These are phyloP conservation scores for Calonectria honghensis DNA, from an alignment of 2,329 filamentous ascomycete species.

Conservation along the genomic window DNA sequence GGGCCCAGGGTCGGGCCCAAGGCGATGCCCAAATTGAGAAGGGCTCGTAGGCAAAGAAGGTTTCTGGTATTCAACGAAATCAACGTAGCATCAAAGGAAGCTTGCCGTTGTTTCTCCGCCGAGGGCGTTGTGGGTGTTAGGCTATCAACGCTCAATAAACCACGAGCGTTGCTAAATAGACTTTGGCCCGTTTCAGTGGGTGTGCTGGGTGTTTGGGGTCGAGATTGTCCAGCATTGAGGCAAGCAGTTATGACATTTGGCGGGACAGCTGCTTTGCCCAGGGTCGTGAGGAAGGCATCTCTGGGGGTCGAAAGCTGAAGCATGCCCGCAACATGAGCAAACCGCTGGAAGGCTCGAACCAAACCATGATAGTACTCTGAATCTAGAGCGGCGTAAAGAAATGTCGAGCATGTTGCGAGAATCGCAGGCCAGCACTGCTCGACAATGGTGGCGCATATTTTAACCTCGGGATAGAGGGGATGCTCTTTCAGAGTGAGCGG, in stretches of 20 bases:
- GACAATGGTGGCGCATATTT: conserved; percentile 87
- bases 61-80: conserved; percentile 89
- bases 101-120: conserved; percentile 75
- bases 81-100: conserved; percentile 72
- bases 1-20: conserved; percentile 89
- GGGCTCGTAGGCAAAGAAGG: conserved; percentile 89
- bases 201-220: conserved; percentile 66
- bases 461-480: conserved; percentile 81
- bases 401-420: conserved; percentile 95
- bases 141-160: conserved; percentile 83
- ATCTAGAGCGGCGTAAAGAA: conserved; percentile 92
- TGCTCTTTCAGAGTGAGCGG: conserved; percentile 86
- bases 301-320: conserved; percentile 89
- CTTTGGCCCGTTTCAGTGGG: conserved; percentile 70
- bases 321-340: conserved; percentile 94
- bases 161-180: conserved; percentile 83
- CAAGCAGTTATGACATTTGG: conserved; percentile 82
- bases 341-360: conserved; percentile 94
- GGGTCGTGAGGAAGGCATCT: conserved; percentile 94
- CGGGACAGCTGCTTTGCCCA: conserved; percentile 94
- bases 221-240: conserved; percentile 68
- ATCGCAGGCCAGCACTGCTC: conserved; percentile 97
- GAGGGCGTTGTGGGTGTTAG: conserved; percentile 75
- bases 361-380: conserved; percentile 95
- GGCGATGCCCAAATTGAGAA: conserved; percentile 97